Conservation (phyloP, 495 filamentous ascomycete genomes). For the Melanomma pulvis-pyrius region DNA sequence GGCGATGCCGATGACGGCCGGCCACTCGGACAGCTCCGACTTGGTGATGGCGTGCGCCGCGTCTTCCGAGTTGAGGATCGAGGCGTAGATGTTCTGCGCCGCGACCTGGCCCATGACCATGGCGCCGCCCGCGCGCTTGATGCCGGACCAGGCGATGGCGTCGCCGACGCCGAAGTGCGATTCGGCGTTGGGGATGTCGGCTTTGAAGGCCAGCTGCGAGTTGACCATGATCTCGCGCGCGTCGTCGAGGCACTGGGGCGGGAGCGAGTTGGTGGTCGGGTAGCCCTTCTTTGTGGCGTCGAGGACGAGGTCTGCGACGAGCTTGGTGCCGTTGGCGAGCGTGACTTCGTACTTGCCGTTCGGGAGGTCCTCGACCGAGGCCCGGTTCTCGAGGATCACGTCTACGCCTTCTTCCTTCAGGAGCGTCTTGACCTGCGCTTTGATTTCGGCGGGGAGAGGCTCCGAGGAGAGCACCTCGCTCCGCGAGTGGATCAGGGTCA, state of each 20-base stretch:
- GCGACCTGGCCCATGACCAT: constrained; percentile 67
- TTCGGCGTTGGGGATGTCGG: constrained; percentile 52
- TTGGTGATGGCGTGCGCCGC: constrained; percentile 37
- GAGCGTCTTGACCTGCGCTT: constrained; percentile 54
- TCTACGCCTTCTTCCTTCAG: constrained; percentile 60
- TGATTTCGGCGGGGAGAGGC: constrained; percentile 66
- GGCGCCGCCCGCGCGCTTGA: constrained; percentile 70
- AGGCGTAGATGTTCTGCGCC: constrained; percentile 63
- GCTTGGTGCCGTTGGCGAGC: constrained; percentile 57
- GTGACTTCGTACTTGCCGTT: constrained; percentile 50
- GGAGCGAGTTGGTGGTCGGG: constrained; percentile 60
- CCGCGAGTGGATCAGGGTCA: constrained; percentile 70
- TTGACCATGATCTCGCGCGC: constrained; percentile 62
- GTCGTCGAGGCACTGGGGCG: constrained; percentile 51
- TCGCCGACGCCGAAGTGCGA: constrained; percentile 63
- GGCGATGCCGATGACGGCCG: constrained; percentile 67
- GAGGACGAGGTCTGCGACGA: constrained; percentile 60
- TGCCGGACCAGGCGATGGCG: constrained; percentile 64
- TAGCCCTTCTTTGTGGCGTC: constrained; percentile 60
- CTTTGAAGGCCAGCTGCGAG: constrained; percentile 52
- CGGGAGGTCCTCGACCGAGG: constrained; percentile 46
- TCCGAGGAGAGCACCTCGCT: constrained; percentile 65
- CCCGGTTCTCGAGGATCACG: constrained; percentile 55
- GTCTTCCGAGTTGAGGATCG: constrained; percentile 50
- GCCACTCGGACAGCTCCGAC: constrained; percentile 53